Base-by-base conservation (phyloP, 148 eudicot genomes). In the Vaccinium corymbosum region DNA sequence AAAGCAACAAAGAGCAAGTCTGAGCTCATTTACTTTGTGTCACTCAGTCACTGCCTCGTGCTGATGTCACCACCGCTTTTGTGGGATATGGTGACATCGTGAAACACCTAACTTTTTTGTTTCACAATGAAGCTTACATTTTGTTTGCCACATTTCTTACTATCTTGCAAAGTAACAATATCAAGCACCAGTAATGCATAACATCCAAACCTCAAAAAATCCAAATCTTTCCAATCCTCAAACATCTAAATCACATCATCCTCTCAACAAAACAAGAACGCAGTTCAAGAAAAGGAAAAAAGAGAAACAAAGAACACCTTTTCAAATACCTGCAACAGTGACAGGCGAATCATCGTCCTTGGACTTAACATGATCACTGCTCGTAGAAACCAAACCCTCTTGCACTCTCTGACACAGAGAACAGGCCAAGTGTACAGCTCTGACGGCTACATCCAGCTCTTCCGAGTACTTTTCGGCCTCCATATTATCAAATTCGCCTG, bases 271-370 rank as follows among this genome's bases (percentile, higher is more conserved):
- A 49, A 59, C 17, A 82, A 82, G 25, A 71, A 76, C 79, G 83
- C 77, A 88, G 66, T 59, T 64, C 80, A 73, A 46, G 38, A 46
- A 20, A 25, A 76, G 15, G 68, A 57, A 73, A 55, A 35, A 38
- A 51, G 22, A 56, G 15, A 84, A 55, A 76, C 15, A 70, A 59
- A 48, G 27, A n/a, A 71, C 42, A 10, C 75, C 72, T 20, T 14
- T 35, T 64, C 13, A 22, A 83, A 49, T 83, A 93, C 98, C 98
- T 72, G 99, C 99, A 82, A 97, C 89, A 86, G 99, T 97, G 81
- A 94, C 98, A 59, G 90, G 97, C 49, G 98, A 94, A 89, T 97
- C 91, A 83, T 97, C 98, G 57, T 91, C 94, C 87, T 97, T 94
- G 82, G 93, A 90, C 83, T 87, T 82, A 55, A 97, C 92, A 55